A percentile compares a stretch with the other conserved stretches of the same genome.
Evolutionary conservation across 78 protist genomes (phyloP).

Genomic region (Pigoraptor vietnamica): DNA sequence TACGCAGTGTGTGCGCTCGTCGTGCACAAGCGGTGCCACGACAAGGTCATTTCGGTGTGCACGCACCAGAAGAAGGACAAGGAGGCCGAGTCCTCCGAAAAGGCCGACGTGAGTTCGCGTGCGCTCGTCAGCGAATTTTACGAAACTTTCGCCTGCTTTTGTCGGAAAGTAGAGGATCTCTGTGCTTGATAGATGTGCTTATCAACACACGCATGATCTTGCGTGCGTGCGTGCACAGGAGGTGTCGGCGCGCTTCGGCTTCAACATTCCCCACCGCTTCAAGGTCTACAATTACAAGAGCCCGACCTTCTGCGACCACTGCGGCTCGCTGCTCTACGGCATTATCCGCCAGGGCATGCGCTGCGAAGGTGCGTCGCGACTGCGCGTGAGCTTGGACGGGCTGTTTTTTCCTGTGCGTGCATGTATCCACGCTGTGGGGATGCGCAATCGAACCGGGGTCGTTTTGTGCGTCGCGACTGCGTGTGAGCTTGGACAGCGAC

Average conservation of each 20-base stretch:
- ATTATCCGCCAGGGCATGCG: conserved; percentile 19
- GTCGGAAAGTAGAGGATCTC: no score
- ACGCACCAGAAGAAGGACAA: background rate
- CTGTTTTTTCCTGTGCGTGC: background rate
- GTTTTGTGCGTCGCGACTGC: no score
- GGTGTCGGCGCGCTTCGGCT: background rate
- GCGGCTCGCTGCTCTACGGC: conserved; percentile 46
- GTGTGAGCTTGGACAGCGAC: no score
- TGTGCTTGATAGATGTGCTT: no score
- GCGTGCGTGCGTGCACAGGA: background rate
- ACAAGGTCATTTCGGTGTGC: background rate
- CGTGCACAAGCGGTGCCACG: conserved; percentile 46
- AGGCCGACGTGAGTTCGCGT: background rate
- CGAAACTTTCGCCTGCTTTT: no score
- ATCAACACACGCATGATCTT: background rate
- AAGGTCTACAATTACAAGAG: conserved; percentile 23
- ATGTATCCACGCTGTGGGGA: background rate
- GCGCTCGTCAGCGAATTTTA: no score
- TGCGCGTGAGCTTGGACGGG: background rate
- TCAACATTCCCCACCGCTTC: conserved; percentile 39
- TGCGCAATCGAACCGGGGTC: background rate
- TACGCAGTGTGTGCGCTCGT: conserved; percentile 9
- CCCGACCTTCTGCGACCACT: conserved; percentile 52
- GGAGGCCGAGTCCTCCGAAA: no score
- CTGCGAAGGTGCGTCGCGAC: background rate